A percentile compares a stretch with the other conserved stretches of the same genome.
These are phyloP conservation scores for Komagataella ulmi DNA, from an alignment of 805 yeast genomes.

Conservation along the genomic window DNA sequence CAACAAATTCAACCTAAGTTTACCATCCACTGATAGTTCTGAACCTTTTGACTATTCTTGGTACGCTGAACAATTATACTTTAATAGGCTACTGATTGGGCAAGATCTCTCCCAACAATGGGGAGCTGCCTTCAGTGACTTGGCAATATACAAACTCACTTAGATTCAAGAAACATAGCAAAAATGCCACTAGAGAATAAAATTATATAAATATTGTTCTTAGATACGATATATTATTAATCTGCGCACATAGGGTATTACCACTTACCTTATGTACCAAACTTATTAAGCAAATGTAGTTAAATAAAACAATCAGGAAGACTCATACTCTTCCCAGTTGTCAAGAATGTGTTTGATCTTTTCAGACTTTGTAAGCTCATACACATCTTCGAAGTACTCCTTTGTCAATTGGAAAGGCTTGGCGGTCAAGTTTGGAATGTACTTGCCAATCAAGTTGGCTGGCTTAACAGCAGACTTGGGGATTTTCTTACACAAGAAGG, in stretches of 20 bases:
- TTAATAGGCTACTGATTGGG: not conserved
- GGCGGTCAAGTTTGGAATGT: constrained; percentile 98
- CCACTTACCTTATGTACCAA: constrained; percentile 7
- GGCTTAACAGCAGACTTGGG: constrained; percentile 93
- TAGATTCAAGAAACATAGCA: not conserved
- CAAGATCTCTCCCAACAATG: constrained; percentile 6
- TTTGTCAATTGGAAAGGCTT: constrained; percentile 91
- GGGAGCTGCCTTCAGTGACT: constrained; percentile 13
- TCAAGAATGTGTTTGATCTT: constrained; percentile 84
- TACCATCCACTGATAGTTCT: not conserved
- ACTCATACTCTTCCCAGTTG: constrained; percentile 84
- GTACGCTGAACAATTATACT: not conserved
- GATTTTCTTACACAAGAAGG: constrained; percentile 91
- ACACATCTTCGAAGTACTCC: constrained; percentile 95
- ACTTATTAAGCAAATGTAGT: not conserved
- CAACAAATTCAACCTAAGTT: not conserved
- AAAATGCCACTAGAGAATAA: not conserved
- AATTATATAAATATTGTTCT: not conserved
- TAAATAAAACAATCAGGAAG: constrained; percentile 18
- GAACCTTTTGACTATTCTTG: not conserved
- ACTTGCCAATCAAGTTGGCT: constrained; percentile 83
- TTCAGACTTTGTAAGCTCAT: constrained; percentile 79
- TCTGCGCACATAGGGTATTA: constrained; percentile 4
- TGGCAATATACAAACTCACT: constrained; percentile 5
- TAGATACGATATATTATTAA: not conserved